A percentile compares a stretch with the other conserved stretches of the same genome.
These are phyloP conservation scores for Vigna hirtella DNA, from an alignment of 306 rosid species.

Conservation along the genomic window DNA sequence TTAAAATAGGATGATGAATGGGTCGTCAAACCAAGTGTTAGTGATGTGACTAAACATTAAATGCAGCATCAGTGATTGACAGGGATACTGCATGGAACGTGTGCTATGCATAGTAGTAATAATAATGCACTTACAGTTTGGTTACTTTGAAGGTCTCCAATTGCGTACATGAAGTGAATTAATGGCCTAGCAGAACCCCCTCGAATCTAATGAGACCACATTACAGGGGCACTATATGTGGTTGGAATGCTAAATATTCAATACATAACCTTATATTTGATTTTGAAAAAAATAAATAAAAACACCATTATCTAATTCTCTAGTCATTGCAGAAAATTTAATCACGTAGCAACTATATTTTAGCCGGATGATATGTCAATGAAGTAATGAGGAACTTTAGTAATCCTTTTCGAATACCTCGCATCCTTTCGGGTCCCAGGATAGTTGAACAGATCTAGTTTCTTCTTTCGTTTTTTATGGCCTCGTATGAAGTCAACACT, in stretches of 20 bases:
- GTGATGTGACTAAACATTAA: constrained; percentile 7
- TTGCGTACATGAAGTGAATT: constrained; percentile 32
- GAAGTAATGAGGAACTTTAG: constrained; percentile 36
- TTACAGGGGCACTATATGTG: constrained; percentile 17
- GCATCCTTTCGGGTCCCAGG: constrained; percentile 27
- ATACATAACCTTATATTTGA: constrained; percentile 36
- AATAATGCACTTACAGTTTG: background rate
- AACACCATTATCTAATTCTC: constrained; percentile 26
- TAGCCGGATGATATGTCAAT: constrained; percentile 39
- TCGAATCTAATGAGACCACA: constrained; percentile 38
- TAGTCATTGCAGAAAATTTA: constrained; percentile 39
- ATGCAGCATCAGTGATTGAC: background rate
- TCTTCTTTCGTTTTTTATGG: constrained; percentile 83
- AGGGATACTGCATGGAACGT: background rate
- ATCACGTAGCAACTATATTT: constrained; percentile 35
- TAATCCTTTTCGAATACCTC: constrained; percentile 41
- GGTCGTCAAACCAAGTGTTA: background rate
- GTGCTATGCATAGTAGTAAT: background rate
- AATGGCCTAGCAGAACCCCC: constrained; percentile 13
- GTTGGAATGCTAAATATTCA: constrained; percentile 38
- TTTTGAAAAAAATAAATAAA: background rate
- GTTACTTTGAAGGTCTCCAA: constrained; percentile 14
- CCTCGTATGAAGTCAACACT: constrained; percentile 88
- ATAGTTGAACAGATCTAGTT: constrained; percentile 28
- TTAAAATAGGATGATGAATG: background rate